Percentiles rank a stretch among this genome's conserved stretches.
Evolutionary conservation across 495 filamentous ascomycete genomes (phyloP).

Genomic region (Lasiosphaeris hirsuta): DNA sequence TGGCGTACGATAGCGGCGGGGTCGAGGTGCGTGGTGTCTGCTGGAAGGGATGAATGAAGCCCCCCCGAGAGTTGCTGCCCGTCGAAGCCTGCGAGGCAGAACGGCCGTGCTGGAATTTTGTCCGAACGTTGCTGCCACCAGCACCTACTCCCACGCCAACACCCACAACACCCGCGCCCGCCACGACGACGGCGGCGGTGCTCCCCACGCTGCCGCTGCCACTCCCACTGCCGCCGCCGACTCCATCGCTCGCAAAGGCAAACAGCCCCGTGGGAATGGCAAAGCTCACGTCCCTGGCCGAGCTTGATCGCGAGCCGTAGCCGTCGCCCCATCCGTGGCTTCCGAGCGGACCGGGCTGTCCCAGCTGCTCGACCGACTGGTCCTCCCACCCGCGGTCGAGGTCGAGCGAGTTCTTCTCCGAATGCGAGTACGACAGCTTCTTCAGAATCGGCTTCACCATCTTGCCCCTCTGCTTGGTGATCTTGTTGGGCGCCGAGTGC

Average conservation of each 20-base stretch:
- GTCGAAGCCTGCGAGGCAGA: constrained; percentile 51
- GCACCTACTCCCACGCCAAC: background rate
- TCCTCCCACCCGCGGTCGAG: constrained; percentile 50
- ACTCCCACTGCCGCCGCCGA: background rate
- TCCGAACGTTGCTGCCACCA: constrained; percentile 16
- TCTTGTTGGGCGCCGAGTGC: constrained; percentile 33
- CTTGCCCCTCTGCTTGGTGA: constrained; percentile 40
- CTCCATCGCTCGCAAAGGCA: background rate
- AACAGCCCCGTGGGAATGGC: constrained; percentile 10
- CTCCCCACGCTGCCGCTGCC: constrained; percentile 3
- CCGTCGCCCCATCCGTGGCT: constrained; percentile 16
- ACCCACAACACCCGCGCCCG: background rate
- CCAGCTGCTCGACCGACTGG: constrained; percentile 38
- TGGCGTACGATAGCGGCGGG: constrained; percentile 52
- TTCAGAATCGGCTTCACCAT: constrained; percentile 54
- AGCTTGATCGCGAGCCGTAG: constrained; percentile 15
- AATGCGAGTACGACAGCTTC: constrained; percentile 49
- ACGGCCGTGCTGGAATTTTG: constrained; percentile 45
- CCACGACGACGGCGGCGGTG: background rate
- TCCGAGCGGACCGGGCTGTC: background rate
- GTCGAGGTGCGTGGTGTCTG: constrained; percentile 56
- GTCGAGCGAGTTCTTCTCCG: constrained; percentile 53
- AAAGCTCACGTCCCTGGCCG: constrained; percentile 33
- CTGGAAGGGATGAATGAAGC: constrained; percentile 56
- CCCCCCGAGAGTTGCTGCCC: constrained; percentile 39